Percentiles rank a stretch among this genome's conserved stretches.
Evolutionary conservation across 371 early-diverging fungal genomes (phyloP).

Genomic region (Antonospora locustae): DNA sequence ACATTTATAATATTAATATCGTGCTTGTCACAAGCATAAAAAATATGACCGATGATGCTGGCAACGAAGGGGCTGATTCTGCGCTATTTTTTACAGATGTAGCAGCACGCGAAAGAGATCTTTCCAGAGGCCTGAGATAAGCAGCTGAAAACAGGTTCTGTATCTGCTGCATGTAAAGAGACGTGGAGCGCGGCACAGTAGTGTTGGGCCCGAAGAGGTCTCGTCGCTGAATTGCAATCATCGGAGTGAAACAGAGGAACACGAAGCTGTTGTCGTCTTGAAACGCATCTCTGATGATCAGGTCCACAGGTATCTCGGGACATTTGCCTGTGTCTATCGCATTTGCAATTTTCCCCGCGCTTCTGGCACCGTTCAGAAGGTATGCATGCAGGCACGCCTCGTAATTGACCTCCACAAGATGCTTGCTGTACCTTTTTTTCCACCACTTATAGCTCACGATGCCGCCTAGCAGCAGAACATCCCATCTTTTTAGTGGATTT

Average conservation of each 20-base stretch:
- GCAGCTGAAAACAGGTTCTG: constrained; percentile 2
- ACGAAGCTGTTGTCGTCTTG: not conserved
- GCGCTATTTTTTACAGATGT: not conserved
- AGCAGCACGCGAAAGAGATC: constrained; percentile 1
- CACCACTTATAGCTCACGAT: not conserved
- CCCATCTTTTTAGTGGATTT: not conserved
- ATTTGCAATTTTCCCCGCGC: not conserved
- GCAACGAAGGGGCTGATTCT: no score
- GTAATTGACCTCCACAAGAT: constrained; percentile 2
- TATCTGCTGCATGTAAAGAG: no score
- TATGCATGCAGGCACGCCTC: constrained; percentile 10
- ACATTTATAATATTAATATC: no score
- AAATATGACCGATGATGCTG: no score
- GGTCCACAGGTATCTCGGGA: constrained; percentile 3
- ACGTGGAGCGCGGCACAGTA: constrained; percentile 1
- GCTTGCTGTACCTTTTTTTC: not conserved
- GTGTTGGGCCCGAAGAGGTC: constrained; percentile 4
- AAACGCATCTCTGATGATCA: constrained; percentile 2
- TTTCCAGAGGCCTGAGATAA: not conserved
- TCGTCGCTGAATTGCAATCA: constrained; percentile 8
- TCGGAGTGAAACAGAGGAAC: constrained; percentile 6
- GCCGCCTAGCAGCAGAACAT: constrained; percentile 2
- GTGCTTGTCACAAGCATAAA: no score
- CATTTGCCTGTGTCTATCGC: constrained; percentile 5
- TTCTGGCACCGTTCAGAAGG: constrained; percentile 1